A percentile compares a stretch with the other conserved stretches of the same genome.
Conservation (phyloP, 345 rosid species). For the Litchi chinensis region DNA sequence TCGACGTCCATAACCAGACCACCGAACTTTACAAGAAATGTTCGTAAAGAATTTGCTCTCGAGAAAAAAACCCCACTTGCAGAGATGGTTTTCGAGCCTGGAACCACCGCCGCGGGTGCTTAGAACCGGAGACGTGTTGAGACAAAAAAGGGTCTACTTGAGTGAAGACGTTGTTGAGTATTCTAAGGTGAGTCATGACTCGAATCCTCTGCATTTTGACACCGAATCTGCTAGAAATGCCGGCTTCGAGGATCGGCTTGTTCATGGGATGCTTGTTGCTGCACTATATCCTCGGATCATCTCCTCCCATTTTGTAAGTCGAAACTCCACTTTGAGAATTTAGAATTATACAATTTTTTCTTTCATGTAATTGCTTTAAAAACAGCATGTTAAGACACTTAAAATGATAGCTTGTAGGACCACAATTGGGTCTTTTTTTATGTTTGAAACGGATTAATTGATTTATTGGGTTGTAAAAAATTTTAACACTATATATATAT, state of each 20-base stretch:
- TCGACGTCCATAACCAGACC: neutral
- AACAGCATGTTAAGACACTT: neutral
- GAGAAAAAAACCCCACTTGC: slow-evolving; percentile 23
- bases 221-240: slow-evolving; percentile 52
- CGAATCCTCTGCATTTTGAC: slow-evolving; percentile 81
- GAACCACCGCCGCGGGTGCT: slow-evolving; percentile 33
- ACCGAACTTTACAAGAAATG: slow-evolving; percentile 19
- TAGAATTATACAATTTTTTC: neutral
- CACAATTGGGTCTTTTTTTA: neutral
- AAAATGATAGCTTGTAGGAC: neutral
- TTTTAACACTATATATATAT: neutral
- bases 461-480: neutral
- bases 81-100: slow-evolving; percentile 49
- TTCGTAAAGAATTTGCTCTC: slow-evolving; percentile 28
- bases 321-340: neutral
- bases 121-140: slow-evolving; percentile 62
- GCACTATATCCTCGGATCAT: slow-evolving; percentile 79
- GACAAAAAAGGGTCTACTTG: slow-evolving; percentile 57
- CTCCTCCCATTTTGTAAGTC: slow-evolving; percentile 74
- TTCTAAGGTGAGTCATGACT: slow-evolving; percentile 75
- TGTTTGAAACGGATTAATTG: neutral
- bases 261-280: slow-evolving; percentile 93
- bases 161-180: slow-evolving; percentile 63
- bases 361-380: neutral
- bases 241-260: slow-evolving; percentile 69